Percentiles rank a stretch among this genome's conserved stretches.
phyloP scores from a whole-genome alignment of 2,329 filamentous ascomycete species.

The Arthrobotrys megalospora region DNA sequence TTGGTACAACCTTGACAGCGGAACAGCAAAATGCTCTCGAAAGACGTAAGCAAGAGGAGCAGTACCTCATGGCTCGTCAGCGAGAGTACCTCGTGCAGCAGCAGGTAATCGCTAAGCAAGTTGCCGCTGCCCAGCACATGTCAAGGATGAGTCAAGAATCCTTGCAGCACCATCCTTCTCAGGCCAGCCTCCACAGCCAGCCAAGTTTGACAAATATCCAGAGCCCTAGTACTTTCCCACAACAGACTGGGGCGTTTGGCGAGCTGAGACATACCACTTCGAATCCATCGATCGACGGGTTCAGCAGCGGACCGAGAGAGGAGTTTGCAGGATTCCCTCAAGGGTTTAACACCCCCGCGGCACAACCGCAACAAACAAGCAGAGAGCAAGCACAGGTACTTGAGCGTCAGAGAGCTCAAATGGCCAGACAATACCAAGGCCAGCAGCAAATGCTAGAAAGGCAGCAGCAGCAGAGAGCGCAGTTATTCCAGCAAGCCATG shows the following conservation, averaged over 20 bases:
- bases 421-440: constrained; percentile 55
- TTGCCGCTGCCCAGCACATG: constrained; percentile 76
- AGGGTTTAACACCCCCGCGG: constrained; percentile 36
- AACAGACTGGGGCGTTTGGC: constrained; percentile 62
- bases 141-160: constrained; percentile 72
- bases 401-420: constrained; percentile 62
- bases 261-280: constrained; percentile 55
- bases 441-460: constrained; percentile 58
- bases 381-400: constrained; percentile 61
- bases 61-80: constrained; percentile 95
- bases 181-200: constrained; percentile 95
- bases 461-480: constrained; percentile 57
- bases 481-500: constrained; percentile 50
- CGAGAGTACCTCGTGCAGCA: constrained; percentile 92
- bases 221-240: constrained; percentile 63
- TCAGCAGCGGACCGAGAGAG: constrained; percentile 27
- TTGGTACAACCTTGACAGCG: constrained; percentile 94
- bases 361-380: constrained; percentile 44
- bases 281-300: constrained; percentile 51
- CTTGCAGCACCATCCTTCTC: constrained; percentile 93
- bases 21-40: constrained; percentile 98
- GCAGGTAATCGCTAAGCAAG: constrained; percentile 78
- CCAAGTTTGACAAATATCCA: constrained; percentile 92
- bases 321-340: constrained; percentile 54
- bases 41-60: constrained; percentile 96